phyloP scores from a whole-genome alignment of 164 flowering plant species.

The Aristolochia contorta region DNA sequence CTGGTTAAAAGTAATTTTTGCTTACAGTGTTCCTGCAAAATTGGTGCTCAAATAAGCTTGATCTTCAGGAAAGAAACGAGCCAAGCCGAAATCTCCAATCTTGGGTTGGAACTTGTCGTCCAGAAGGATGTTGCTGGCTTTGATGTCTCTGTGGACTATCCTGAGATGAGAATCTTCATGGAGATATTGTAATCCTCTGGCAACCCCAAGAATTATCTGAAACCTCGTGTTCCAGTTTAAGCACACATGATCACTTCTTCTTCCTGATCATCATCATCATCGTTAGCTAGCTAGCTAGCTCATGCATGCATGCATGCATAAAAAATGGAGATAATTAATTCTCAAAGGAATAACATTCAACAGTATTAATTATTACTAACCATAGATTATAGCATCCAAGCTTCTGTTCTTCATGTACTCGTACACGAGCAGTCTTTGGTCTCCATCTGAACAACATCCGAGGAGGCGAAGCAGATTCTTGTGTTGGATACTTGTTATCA shows the following conservation, averaged over 20 bases:
- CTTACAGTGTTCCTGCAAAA: slow-evolving; percentile 74
- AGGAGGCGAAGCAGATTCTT: slow-evolving; percentile 70
- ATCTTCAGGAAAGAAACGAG: slow-evolving; percentile 66
- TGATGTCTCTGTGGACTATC: slow-evolving; percentile 63
- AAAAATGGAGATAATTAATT: no score
- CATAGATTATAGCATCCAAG: slow-evolving; percentile 49
- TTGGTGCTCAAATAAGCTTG: slow-evolving; percentile 57
- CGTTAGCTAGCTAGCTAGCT: background rate
- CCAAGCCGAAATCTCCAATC: slow-evolving; percentile 64
- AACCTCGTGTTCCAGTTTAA: slow-evolving; percentile 39
- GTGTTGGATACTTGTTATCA: slow-evolving; percentile 75
- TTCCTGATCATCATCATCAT: slow-evolving; percentile 19
- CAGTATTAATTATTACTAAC: slow-evolving; percentile 23
- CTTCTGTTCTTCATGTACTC: slow-evolving; percentile 72
- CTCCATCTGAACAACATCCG: slow-evolving; percentile 69
- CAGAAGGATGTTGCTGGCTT: slow-evolving; percentile 68
- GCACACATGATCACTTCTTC: slow-evolving; percentile 13
- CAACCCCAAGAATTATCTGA: slow-evolving; percentile 51
- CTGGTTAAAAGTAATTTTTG: no score
- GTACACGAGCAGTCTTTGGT: slow-evolving; percentile 53
- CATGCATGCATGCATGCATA: no score
- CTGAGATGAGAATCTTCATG: slow-evolving; percentile 61
- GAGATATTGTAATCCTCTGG: slow-evolving; percentile 55
- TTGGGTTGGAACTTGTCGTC: slow-evolving; percentile 52
- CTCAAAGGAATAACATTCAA: no score